Evolutionary conservation across 139 green algal genomes (phyloP), one percentile per base, ranked within the genome.

Genomic region (Coelastrella sp.): DNA sequence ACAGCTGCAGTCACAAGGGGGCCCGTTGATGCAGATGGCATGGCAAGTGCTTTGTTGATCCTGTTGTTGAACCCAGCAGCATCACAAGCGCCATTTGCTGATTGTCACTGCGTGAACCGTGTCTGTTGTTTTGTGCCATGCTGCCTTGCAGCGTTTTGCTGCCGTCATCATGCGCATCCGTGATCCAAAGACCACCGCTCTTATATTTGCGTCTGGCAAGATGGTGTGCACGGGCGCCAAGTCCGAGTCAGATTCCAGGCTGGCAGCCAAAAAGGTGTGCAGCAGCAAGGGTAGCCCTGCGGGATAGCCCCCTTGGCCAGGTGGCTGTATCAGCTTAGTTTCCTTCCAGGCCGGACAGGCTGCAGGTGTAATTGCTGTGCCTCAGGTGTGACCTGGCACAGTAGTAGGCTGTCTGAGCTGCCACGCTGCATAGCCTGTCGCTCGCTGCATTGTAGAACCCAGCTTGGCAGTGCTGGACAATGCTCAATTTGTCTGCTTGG

Each of bases 121-220:
- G 32, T 47, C 32, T 47, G 32, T 47, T 47, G 32, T 47, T 47
- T 47, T 47, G 32, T 47, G 32, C 32, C 32, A 47, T 47, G 32
- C 32, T 47, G 32, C 32, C 32, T 59, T 77, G 79, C 96, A 99
- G 97, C 97, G 98, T 85, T 99, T 99, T 92, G 98, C 98, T 7
- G 98, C 98, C 0, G 98, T 99, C 23, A 99, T 99, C 93, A 99
- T 99, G 96, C 95, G 98, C 68, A 99, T 99, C 77, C 92, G 97
- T 5, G 98, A 99, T 61, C 98, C 98, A 61, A 99, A 99, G 92
- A 99, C 97, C 5, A 99, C 98, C 0, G 98, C 98, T 5, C 94
- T 99, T n/a, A 99, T 99, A 80, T 99, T 99, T 85, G 95, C 95
- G 2, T 98, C 95, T 16, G 98, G 98, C 60, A 99, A 99, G 91